Evolutionary conservation across 345 rosid species (phyloP).

Genomic region (Sapria himalayana): DNA sequence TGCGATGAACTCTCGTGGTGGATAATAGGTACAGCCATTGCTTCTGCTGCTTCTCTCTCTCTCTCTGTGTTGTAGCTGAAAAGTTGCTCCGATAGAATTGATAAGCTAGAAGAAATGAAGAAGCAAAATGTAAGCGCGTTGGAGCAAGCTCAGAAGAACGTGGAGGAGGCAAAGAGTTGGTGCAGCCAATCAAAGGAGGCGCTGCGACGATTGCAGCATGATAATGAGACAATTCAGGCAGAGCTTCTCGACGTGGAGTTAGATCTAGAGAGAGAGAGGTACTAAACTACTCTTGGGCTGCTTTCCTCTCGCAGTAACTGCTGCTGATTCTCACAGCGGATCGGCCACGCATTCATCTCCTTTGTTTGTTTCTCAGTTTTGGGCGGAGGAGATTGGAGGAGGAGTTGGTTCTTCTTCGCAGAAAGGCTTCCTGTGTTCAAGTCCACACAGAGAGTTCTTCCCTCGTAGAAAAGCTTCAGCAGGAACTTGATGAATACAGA

Average conservation of each 20-base stretch:
- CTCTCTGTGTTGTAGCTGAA: constrained; percentile 56
- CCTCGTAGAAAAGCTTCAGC: constrained; percentile 42
- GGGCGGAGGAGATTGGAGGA: constrained; percentile 61
- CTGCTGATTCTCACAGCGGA: no score
- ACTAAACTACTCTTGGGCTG: constrained; percentile 7
- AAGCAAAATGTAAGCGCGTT: constrained; percentile 22
- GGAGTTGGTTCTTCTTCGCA: constrained; percentile 42
- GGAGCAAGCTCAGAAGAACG: constrained; percentile 44
- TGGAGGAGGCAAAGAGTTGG: constrained; percentile 33
- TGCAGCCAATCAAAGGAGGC: constrained; percentile 48
- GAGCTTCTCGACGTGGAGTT: constrained; percentile 31
- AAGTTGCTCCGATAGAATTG: constrained; percentile 43
- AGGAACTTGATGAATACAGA: constrained; percentile 69
- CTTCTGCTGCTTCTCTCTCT: no score
- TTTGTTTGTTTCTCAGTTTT: constrained; percentile 27
- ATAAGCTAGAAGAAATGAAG: constrained; percentile 49
- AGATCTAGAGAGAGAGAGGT: constrained; percentile 66
- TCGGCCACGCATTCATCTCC: constrained; percentile 1
- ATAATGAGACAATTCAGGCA: constrained; percentile 31
- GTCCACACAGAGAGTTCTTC: constrained; percentile 51
- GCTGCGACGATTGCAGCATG: constrained; percentile 41
- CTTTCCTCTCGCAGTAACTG: no score
- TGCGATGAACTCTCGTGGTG: neutral
- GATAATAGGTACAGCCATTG: no score
- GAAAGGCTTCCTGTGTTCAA: constrained; percentile 39